Base-by-base conservation (phyloP, 129 eudicot genomes). In the Lactuca saligna region DNA sequence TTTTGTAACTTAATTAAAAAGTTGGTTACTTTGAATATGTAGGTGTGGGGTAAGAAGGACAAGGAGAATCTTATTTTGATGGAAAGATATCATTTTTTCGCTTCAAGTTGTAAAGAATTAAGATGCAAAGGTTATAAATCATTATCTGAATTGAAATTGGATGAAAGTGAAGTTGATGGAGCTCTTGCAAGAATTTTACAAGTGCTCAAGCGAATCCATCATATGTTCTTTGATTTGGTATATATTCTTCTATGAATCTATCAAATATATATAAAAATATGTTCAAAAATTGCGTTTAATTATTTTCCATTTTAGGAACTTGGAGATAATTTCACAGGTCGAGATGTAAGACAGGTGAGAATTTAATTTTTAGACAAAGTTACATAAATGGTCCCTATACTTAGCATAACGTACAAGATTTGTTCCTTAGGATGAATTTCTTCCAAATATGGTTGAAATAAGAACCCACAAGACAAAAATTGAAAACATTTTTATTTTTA, bases 21-120 rank as follows among this genome's bases (percentile, higher is more conserved):
- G 39, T 25, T 60, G 4, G 44, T 64, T 51, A 44, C 56, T 72
- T 55, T 41, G 41, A 16, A 44, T 77, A 37, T 5, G 25, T 60
- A 87, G 96, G 96, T 91, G 11, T 91, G 97, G 97, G 77, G 16
- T 37, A 80, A 80, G 81, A 82, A 88, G 29, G 29, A 25, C 29
- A 25, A 66, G 78, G 96, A 81, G 32, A 91, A 88, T 72, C 55
- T 88, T 48, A 88, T 91, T 74, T 48, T 88, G 58, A 85, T 88
- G 87, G 91, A 91, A 61, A 88, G 95, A 82, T 88, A 91, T 77
- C 87, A 82, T 65, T 88, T 78, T 76, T 91, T 25, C 2, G 29
- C 29, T 25, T 25, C 29, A 25, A 25, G 29, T 25, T 1, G 29
- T 25, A 25, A 25, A 25, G 29, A 25, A 25, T 25, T 25, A 25